Conservation (phyloP, 768 basidiomycete species). For the Podaxis carcinomalis region DNA sequence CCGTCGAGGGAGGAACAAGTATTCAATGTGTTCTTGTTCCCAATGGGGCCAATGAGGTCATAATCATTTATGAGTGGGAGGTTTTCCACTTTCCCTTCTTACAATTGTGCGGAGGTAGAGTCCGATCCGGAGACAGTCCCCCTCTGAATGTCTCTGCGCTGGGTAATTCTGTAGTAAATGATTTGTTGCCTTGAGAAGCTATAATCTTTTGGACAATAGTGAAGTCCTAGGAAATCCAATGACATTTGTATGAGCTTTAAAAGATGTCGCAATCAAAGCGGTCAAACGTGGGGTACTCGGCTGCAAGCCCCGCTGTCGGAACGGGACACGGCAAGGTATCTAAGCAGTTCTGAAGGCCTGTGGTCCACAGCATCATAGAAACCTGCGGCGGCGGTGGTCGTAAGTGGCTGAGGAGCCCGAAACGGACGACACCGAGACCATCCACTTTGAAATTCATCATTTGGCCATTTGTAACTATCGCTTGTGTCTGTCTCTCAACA, state of each 20-base stretch:
- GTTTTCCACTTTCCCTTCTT: background rate
- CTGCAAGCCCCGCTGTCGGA: background rate
- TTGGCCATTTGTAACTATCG: background rate
- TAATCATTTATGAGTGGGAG: background rate
- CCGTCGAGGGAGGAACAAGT: background rate
- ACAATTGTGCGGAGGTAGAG: background rate
- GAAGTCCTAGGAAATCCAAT: background rate
- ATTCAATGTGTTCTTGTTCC: background rate
- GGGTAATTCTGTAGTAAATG: background rate
- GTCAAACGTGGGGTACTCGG: background rate
- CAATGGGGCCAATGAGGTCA: conserved; percentile 5
- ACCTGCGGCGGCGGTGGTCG: background rate
- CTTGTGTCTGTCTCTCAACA: too few relatives aligned
- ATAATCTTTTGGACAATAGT: background rate
- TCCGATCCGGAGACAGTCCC: conserved; percentile 4
- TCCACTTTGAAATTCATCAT: background rate
- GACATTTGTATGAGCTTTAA: background rate
- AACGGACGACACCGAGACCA: background rate
- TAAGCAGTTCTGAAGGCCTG: background rate
- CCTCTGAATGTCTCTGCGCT: background rate
- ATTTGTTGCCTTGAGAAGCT: background rate
- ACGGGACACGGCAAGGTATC: background rate
- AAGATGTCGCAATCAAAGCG: background rate
- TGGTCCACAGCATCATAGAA: background rate
- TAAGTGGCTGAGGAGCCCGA: background rate